phyloP scores from a whole-genome alignment of 2,329 filamentous ascomycete genomes.

The Neonectria punicea region DNA sequence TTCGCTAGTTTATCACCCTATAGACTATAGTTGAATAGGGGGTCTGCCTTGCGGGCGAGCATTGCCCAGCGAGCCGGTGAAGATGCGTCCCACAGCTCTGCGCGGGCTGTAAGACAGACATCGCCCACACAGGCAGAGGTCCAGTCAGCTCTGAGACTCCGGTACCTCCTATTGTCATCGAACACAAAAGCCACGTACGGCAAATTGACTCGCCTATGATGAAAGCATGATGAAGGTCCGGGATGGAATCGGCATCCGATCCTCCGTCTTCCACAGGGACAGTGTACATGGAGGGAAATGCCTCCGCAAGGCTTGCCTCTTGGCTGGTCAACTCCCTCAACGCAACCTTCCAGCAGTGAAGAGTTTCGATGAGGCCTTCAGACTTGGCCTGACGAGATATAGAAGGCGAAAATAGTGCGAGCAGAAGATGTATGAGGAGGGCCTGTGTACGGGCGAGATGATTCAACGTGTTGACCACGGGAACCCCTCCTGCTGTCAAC shows the following conservation, averaged over 20 bases:
- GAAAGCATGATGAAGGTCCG: too few species aligned
- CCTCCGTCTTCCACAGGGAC: too few species aligned
- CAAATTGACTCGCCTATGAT: too few species aligned
- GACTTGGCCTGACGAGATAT: constrained; percentile 2
- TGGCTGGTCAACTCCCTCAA: constrained; percentile 4
- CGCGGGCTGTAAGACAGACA: neutral
- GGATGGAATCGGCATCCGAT: too few species aligned
- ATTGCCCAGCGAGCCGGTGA: constrained; percentile 6
- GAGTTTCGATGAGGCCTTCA: neutral
- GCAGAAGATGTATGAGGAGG: neutral
- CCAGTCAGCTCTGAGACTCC: constrained; percentile 1
- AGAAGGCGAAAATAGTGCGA: constrained; percentile 10
- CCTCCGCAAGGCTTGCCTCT: too few species aligned
- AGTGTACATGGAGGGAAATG: too few species aligned
- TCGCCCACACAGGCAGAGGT: neutral
- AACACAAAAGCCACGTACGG: too few species aligned
- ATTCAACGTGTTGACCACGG: too few species aligned
- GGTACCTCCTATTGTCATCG: too few species aligned
- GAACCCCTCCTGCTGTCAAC: too few species aligned
- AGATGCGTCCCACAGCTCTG: neutral
- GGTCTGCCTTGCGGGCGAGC: neutral
- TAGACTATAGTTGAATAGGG: constrained; percentile 12
- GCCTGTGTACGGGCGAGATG: constrained; percentile 12
- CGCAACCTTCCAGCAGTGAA: neutral
- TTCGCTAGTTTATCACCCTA: neutral